Evolutionary conservation across 192 early-diverging fungal species (phyloP).

Genomic region (Borealophlyctis nickersoniae): DNA sequence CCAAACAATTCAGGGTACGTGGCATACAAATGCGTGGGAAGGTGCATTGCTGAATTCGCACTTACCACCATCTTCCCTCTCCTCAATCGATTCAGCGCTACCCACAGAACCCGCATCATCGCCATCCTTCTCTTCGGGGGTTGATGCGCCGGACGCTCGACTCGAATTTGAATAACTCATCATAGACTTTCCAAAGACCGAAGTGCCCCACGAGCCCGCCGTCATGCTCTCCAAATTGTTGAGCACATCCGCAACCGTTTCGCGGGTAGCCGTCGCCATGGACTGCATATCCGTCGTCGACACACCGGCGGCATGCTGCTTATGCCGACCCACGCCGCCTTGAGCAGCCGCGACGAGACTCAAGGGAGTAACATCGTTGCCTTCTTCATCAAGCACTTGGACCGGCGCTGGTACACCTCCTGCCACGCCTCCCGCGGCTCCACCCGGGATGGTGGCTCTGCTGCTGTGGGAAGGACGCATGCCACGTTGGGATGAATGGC

Average conservation of each 20-base stretch:
- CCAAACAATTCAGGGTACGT: no score
- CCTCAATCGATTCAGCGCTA: slow-evolving; percentile 28
- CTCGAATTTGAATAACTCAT: slow-evolving; percentile 28
- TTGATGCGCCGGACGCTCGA: slow-evolving; percentile 30
- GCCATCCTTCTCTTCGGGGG: slow-evolving; percentile 26
- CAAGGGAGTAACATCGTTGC: slow-evolving; percentile 59
- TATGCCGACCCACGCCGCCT: neutral
- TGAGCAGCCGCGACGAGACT: slow-evolving; percentile 30
- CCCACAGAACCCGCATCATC: slow-evolving; percentile 28
- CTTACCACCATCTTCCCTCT: slow-evolving; percentile 18
- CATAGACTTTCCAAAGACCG: slow-evolving; percentile 31
- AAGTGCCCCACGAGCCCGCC: slow-evolving; percentile 38
- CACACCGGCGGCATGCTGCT: slow-evolving; percentile 19
- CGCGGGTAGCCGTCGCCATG: slow-evolving; percentile 32
- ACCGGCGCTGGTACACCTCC: neutral
- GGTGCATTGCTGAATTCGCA: neutral
- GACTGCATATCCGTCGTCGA: slow-evolving; percentile 24
- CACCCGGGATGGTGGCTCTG: neutral
- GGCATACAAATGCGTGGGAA: neutral
- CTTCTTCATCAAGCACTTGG: slow-evolving; percentile 51
- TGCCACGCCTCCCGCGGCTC: neutral
- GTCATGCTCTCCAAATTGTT: slow-evolving; percentile 51
- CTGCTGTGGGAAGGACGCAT: neutral
- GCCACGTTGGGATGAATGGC: neutral
- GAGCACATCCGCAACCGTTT: slow-evolving; percentile 49